Conservation (phyloP, 139 green algal genomes). For the Monoraphidium neglectum region DNA sequence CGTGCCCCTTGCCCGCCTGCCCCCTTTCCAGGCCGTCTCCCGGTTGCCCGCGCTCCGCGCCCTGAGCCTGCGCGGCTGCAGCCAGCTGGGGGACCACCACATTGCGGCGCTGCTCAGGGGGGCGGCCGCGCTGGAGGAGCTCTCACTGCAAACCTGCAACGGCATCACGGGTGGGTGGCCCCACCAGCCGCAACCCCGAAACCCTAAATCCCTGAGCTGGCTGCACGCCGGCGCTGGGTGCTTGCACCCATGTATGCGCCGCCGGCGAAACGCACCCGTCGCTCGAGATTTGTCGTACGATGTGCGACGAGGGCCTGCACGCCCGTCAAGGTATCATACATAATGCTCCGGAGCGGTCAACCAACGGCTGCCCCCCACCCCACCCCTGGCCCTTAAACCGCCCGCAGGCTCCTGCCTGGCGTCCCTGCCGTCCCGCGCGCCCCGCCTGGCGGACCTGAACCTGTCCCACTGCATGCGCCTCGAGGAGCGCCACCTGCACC, state of each 20-base stretch:
- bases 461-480: conserved; percentile 7
- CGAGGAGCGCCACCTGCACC: not conserved
- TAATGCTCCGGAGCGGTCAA: no score
- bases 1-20: no score
- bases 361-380: no score
- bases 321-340: no score
- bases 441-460: not conserved
- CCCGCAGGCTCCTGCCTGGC: no score
- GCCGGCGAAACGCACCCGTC: not conserved
- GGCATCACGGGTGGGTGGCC: not conserved
- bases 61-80: conserved; percentile 24
- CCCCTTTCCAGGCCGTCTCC: not conserved
- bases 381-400: no score
- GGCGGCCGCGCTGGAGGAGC: not conserved
- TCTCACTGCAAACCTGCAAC: conserved; percentile 11
- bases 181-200: no score
- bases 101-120: not conserved
- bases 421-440: no score
- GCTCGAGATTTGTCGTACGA: not conserved
- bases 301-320: no score
- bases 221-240: no score
- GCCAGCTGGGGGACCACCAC: conserved; percentile 11
- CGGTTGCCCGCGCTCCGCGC: not conserved
- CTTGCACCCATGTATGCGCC: not conserved
- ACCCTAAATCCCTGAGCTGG: no score